Evolutionary conservation across 345 rosid species (phyloP).

Genomic region (Aquilaria sinensis): DNA sequence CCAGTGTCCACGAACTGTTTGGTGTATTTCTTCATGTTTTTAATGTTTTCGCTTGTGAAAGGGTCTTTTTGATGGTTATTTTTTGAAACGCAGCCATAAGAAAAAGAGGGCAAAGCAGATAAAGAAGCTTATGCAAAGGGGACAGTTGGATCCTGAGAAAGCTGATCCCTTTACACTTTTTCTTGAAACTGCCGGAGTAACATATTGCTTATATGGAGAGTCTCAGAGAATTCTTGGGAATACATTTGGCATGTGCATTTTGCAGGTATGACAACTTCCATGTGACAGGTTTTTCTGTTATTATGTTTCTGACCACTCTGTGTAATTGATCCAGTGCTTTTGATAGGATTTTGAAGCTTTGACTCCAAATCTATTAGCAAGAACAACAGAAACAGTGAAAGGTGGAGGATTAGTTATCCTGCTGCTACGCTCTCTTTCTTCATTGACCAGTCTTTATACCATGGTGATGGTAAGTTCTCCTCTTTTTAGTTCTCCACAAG

Average conservation of each 20-base stretch:
- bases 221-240: constrained; percentile 87
- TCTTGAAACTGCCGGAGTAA: constrained; percentile 78
- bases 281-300: background rate
- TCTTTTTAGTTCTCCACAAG: too few relatives aligned
- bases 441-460: constrained; percentile 81
- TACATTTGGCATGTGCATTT: constrained; percentile 93
- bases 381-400: constrained; percentile 96
- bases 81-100: constrained; percentile 62
- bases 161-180: constrained; percentile 89
- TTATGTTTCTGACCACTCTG: background rate
- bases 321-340: constrained; percentile 10
- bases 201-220: constrained; percentile 86
- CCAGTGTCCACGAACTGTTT: background rate
- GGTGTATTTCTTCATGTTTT: background rate
- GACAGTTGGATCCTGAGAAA: constrained; percentile 85
- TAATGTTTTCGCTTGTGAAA: background rate
- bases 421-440: constrained; percentile 73
- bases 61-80: constrained; percentile 10
- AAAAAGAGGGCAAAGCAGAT: constrained; percentile 82
- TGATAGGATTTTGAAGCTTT: constrained; percentile 93
- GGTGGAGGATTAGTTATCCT: constrained; percentile 90
- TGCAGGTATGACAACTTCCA: constrained; percentile 51
- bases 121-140: constrained; percentile 80
- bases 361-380: constrained; percentile 92
- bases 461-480: constrained; percentile 84